Percentiles rank a stretch among this genome's conserved stretches.
phyloP scores from a whole-genome alignment of 371 early-diverging fungal genomes.

The Rhizopus sp. region DNA sequence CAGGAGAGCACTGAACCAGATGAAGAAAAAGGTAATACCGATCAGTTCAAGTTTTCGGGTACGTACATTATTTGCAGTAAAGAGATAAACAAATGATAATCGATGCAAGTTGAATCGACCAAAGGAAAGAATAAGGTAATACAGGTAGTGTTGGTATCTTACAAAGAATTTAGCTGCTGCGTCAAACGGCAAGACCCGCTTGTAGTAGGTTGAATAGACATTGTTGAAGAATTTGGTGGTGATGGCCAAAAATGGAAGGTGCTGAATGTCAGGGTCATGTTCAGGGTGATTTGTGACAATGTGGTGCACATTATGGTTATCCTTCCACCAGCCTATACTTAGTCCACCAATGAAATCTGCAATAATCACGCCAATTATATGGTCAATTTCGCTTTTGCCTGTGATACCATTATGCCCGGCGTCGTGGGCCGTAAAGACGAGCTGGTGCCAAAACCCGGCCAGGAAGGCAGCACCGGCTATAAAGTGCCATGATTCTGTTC shows the following conservation, averaged over 20 bases:
- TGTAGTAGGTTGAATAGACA: constrained; percentile 92
- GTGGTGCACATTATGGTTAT: constrained; percentile 94
- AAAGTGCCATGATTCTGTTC: constrained; percentile 63
- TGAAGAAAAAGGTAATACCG: constrained; percentile 73
- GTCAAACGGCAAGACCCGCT: constrained; percentile 82
- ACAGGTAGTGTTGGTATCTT: constrained; percentile 81
- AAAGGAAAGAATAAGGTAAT: constrained; percentile 84
- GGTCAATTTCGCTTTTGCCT: constrained; percentile 72
- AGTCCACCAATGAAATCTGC: constrained; percentile 88
- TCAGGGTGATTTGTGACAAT: constrained; percentile 87
- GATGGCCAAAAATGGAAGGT: constrained; percentile 93
- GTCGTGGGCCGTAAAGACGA: constrained; percentile 93
- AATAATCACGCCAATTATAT: constrained; percentile 78
- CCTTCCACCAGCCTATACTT: constrained; percentile 96
- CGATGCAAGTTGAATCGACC: constrained; percentile 93
- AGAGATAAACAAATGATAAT: constrained; percentile 70
- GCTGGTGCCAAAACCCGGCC: constrained; percentile 90
- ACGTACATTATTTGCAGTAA: constrained; percentile 60
- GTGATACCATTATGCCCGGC: constrained; percentile 94
- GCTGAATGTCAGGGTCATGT: constrained; percentile 98
- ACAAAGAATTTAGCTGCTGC: constrained; percentile 73
- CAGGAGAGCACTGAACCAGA: constrained; percentile 78
- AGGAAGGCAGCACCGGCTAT: constrained; percentile 61
- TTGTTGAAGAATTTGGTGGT: constrained; percentile 78
- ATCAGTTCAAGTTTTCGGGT: constrained; percentile 74